Percentiles rank a stretch among this genome's conserved stretches.
Evolutionary conservation across 2,329 filamentous ascomycete genomes (phyloP).

Genomic region (Fusarium gaditjirri): DNA sequence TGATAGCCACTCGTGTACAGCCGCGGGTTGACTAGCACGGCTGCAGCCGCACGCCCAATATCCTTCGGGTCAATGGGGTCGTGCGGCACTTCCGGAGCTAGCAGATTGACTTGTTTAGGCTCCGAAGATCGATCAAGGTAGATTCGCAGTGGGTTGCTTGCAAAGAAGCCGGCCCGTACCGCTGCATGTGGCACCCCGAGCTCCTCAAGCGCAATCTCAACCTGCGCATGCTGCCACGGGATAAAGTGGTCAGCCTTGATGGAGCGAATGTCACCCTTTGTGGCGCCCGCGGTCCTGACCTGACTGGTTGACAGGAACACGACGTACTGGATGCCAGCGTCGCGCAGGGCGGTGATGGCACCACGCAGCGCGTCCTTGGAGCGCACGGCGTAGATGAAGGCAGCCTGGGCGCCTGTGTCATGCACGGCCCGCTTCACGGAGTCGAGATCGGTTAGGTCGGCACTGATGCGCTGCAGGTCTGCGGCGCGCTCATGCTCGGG

Average conservation of each 20-base stretch:
- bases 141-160: background rate
- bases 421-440: background rate
- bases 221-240: background rate
- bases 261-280: background rate
- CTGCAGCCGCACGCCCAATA: background rate
- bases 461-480: background rate
- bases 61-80: background rate
- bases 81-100: background rate
- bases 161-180: constrained; percentile 2
- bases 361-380: background rate
- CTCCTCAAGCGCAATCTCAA: constrained; percentile 2
- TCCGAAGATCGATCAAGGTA: constrained; percentile 1
- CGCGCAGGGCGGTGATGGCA: background rate
- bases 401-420: background rate
- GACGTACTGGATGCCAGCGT: background rate
- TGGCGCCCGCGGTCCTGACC: background rate
- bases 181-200: background rate
- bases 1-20: background rate
- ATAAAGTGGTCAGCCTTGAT: background rate
- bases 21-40: background rate
- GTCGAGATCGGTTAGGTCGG: background rate
- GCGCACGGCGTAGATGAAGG: constrained; percentile 1
- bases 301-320: background rate
- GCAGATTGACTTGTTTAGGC: background rate
- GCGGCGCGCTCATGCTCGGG: background rate